A percentile compares a stretch with the other conserved stretches of the same genome.
Conservation (phyloP, 1,284 basidiomycete genomes). For the Cryptococcus sp. region DNA sequence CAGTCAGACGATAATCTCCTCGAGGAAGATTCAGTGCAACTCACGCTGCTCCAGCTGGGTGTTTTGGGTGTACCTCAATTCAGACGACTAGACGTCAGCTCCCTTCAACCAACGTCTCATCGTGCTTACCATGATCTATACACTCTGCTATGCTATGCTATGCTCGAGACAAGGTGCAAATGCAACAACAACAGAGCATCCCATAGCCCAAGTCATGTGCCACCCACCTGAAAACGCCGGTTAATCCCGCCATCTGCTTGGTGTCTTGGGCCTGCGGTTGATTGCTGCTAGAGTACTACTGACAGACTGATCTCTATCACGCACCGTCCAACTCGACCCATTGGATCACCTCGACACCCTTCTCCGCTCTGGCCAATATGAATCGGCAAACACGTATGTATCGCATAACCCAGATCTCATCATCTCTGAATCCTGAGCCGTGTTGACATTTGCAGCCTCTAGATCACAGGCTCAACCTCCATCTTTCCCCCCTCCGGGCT, state of each 20-base stretch:
- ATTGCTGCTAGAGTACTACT: no score
- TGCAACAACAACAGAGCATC: no score
- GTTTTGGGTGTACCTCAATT: slow-evolving; percentile 87
- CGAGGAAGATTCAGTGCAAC: slow-evolving; percentile 44
- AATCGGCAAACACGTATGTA: slow-evolving; percentile 1
- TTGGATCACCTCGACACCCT: no score
- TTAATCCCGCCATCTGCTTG: neutral
- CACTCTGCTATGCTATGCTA: no score
- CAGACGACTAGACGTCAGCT: slow-evolving; percentile 51
- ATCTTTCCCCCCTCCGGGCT: neutral
- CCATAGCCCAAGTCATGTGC: neutral
- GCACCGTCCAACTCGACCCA: no score
- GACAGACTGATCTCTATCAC: no score
- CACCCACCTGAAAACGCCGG: slow-evolving; percentile 4
- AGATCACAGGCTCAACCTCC: slow-evolving; percentile 5
- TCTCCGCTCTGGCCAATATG: neutral
- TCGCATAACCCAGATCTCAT: no score
- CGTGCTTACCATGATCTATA: neutral
- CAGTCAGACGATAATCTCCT: slow-evolving; percentile 7
- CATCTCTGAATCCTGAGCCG: no score
- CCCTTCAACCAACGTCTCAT: neutral
- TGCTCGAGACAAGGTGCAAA: neutral
- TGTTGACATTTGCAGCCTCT: neutral
- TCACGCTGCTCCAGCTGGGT: slow-evolving; percentile 85
- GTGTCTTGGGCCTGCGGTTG: no score